Percentiles rank a stretch among this genome's conserved stretches.
These are phyloP conservation scores for Lagerstroemia speciosa DNA, from an alignment of 345 rosid genomes.

Conservation along the genomic window DNA sequence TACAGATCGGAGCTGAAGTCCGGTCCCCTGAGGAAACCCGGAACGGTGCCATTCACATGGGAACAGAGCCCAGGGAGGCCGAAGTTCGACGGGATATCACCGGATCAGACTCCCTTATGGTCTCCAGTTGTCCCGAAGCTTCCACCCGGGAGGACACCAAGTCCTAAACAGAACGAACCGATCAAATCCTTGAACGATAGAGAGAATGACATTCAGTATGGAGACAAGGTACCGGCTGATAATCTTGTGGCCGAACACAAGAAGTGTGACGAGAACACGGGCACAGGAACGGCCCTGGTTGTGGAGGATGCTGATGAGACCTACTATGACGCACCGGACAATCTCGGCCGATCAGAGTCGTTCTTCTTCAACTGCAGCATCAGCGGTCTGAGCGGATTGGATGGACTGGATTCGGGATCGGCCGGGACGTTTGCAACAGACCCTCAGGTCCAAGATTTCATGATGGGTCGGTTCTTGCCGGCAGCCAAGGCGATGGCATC, in stretches of 20 bases:
- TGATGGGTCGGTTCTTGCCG: constrained; percentile 89
- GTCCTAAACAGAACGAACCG: constrained; percentile 19
- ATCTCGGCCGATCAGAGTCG: constrained; percentile 13
- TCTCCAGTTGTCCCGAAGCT: constrained; percentile 54
- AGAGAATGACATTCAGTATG: not conserved
- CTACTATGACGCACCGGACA: constrained; percentile 12
- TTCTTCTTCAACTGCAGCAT: constrained; percentile 18
- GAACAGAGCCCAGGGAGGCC: constrained; percentile 75
- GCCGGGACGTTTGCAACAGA: constrained; percentile 40
- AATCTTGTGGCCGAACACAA: constrained; percentile 1
- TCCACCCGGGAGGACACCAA: constrained; percentile 58
- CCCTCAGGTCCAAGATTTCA: constrained; percentile 51
- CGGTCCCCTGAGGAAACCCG: constrained; percentile 73
- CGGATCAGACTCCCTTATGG: constrained; percentile 9
- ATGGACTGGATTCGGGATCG: constrained; percentile 28
- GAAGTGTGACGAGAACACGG: constrained; percentile 3
- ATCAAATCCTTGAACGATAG: constrained; percentile 17
- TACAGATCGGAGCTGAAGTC: constrained; percentile 73
- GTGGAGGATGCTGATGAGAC: constrained; percentile 14
- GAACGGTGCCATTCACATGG: constrained; percentile 86
- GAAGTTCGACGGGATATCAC: constrained; percentile 39
- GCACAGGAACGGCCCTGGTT: not conserved
- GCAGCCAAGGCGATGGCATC: constrained; percentile 85
- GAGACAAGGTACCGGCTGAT: not conserved
- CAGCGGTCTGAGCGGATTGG: constrained; percentile 18